Conservation (phyloP, 768 basidiomycete genomes). For the Cystobasidiopsis lactophilus region DNA sequence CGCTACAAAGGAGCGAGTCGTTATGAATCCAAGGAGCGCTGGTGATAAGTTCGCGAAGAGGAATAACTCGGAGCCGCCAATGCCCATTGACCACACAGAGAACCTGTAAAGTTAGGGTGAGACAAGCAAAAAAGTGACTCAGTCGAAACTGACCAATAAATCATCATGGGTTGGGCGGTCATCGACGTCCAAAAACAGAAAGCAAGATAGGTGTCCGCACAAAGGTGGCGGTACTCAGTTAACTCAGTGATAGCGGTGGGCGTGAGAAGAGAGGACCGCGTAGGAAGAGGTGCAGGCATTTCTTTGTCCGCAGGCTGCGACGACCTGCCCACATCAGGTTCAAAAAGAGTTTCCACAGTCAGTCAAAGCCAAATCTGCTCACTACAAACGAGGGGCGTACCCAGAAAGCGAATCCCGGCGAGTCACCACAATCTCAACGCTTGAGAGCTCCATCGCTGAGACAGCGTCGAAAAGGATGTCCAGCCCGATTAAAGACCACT, state of each 20-base stretch:
- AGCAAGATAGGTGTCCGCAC: constrained; percentile 20
- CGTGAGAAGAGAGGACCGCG: too few relatives aligned
- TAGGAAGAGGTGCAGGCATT: too few relatives aligned
- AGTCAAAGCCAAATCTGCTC: too few relatives aligned
- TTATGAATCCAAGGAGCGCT: constrained; percentile 30
- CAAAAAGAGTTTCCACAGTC: too few relatives aligned
- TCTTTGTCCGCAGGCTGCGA: too few relatives aligned
- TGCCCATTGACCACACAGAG: constrained; percentile 68
- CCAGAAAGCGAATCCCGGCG: too few relatives aligned
- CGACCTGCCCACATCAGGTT: too few relatives aligned
- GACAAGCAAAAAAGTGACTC: constrained; percentile 44
- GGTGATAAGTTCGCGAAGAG: constrained; percentile 52
- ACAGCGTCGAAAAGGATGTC: constrained; percentile 54
- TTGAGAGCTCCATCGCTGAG: constrained; percentile 37
- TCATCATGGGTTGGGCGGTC: background rate
- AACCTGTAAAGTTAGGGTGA: constrained; percentile 62
- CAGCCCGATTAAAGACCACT: constrained; percentile 58
- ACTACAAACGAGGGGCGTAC: too few relatives aligned
- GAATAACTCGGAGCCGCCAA: constrained; percentile 24
- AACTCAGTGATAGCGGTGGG: too few relatives aligned
- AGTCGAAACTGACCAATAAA: too few relatives aligned
- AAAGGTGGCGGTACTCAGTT: background rate
- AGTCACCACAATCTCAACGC: constrained; percentile 27
- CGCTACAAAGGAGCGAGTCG: too few relatives aligned
- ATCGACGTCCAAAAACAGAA: constrained; percentile 11